Base-by-base conservation (phyloP, 139 green algal species). In the Picochlorum costavermella region DNA sequence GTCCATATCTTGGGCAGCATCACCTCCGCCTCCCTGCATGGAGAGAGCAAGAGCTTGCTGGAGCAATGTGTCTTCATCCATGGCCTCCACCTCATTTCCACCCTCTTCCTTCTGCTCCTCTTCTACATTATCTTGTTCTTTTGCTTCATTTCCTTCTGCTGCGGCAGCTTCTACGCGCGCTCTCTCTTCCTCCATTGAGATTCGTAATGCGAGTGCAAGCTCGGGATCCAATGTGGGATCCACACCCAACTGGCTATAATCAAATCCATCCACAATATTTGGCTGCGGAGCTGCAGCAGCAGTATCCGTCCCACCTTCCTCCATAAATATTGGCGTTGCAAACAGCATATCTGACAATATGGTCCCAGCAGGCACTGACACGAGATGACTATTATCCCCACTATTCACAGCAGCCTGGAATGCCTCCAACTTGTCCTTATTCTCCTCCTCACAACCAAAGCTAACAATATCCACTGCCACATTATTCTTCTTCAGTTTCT, bases 401-500 rank as follows among this genome's bases (percentile, higher is more conserved):
- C 73, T 90, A 80, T 97, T 96, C 12, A 97, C 94, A 2, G 92
- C 93, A 16, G 70, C 75, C 3, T 90, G 76, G 70, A 99, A 96
- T 4, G 88, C 86, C 26, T 92, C 82, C 16, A 99, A 81, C 80
- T 98, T 98, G 51, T 94, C 87, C 49, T 70, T 67, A 60, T 96
- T 96, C 11, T 84, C 72, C 44, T 84, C 76, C 64, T 72, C 71
- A 12, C 70, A 77, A 2, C 88, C 92, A 73, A 96, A 98, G 69
- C 64, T 83, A 14, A 99, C 84, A 8, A 99, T 74, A 70, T 99
- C 94, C 25, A 98, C 84, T 2, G 94, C 91, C 23, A 99, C 91
- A 64, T 96, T 98, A 83, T 99, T 99, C 78, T 99, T 99, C 80
- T 98, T 98, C 33, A 99, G 76, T 81, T 98, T 98, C 84, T 98